Evolutionary conservation across 2,329 filamentous ascomycete species (phyloP).

Genomic region (Tolypocladium tropicale): DNA sequence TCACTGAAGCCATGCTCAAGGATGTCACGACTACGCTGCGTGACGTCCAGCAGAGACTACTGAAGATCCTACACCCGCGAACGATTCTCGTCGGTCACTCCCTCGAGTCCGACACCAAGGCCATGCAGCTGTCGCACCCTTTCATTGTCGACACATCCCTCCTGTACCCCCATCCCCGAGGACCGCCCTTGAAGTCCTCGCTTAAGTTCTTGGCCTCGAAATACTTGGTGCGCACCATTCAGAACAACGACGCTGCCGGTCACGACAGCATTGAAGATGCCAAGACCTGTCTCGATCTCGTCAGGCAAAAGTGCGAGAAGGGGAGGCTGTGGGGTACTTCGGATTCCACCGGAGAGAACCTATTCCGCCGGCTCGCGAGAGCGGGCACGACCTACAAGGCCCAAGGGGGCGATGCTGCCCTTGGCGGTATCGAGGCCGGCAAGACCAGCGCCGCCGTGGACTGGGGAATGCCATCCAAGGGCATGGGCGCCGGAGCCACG

Average conservation of each 20-base stretch:
- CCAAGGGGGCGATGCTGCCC: constrained; percentile 47
- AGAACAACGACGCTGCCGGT: constrained; percentile 63
- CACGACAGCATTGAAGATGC: constrained; percentile 94
- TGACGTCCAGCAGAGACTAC: constrained; percentile 73
- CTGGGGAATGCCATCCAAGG: constrained; percentile 69
- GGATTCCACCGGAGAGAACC: constrained; percentile 71
- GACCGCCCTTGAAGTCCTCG: constrained; percentile 79
- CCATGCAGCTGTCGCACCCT: constrained; percentile 77
- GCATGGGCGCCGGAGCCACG: constrained; percentile 45
- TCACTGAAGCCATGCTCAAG: constrained; percentile 75
- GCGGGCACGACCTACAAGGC: constrained; percentile 52
- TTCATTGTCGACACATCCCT: constrained; percentile 90
- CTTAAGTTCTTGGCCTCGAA: constrained; percentile 84
- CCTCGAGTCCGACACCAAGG: constrained; percentile 73
- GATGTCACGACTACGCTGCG: constrained; percentile 71
- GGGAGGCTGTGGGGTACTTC: constrained; percentile 76
- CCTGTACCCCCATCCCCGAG: constrained; percentile 81
- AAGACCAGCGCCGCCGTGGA: constrained; percentile 72
- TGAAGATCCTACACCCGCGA: constrained; percentile 59
- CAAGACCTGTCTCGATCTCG: constrained; percentile 78
- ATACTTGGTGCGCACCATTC: constrained; percentile 78
- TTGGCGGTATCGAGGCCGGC: constrained; percentile 42
- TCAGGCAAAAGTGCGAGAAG: constrained; percentile 93
- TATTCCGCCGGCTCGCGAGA: constrained; percentile 72
- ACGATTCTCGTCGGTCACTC: constrained; percentile 74